These are phyloP conservation scores for Syzygium syzygioides DNA, from an alignment of 441 rosid genomes.

Conservation along the genomic window DNA sequence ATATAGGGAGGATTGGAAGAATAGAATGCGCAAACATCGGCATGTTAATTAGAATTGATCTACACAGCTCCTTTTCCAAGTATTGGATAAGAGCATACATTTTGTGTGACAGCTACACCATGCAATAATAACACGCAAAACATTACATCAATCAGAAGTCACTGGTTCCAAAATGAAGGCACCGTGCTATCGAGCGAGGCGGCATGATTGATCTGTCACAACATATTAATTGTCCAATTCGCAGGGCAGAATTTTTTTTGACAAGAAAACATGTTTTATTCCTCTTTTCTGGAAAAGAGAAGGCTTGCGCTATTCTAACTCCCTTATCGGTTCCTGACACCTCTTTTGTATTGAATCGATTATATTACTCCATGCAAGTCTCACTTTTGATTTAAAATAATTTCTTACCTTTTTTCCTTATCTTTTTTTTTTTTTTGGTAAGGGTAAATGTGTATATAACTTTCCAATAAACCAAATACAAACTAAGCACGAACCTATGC, in stretches of 20 bases:
- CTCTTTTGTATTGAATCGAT: no score
- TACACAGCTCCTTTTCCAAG: not conserved
- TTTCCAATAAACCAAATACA: no score
- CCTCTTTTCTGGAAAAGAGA: not conserved
- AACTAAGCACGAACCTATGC: no score
- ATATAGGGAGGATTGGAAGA: no score
- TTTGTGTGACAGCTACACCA: not conserved
- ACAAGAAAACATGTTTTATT: not conserved
- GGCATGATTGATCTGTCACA: not conserved
- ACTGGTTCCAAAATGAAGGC: not conserved
- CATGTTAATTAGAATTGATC: not conserved
- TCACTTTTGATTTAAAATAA: no score
- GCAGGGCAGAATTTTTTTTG: accelerated
- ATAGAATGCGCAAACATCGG: accelerated
- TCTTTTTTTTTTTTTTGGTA: no score
- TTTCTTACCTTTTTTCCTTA: no score
- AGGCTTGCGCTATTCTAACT: no score
- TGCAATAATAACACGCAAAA: not conserved
- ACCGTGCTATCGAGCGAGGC: accelerated
- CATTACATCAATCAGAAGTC: accelerated
- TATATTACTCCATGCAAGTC: no score
- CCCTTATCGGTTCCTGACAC: no score
- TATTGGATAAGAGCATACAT: not conserved
- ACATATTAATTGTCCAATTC: not conserved
- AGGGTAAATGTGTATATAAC: no score